Conservation (phyloP, 768 basidiomycete species). For the Amanita brunnescens region DNA sequence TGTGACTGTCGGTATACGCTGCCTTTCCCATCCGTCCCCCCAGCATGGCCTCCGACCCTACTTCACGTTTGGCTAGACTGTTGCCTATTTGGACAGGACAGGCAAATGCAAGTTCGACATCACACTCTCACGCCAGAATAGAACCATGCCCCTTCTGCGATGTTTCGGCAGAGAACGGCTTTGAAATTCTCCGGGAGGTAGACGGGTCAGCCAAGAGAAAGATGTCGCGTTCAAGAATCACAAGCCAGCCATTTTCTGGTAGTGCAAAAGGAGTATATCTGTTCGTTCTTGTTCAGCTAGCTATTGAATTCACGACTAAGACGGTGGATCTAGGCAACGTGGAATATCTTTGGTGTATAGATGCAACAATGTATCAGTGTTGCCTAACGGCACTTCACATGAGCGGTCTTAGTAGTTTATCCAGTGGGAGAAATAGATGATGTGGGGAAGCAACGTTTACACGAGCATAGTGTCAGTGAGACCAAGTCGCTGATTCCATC, state of each 20-base stretch:
- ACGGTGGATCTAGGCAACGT: neutral
- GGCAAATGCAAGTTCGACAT: neutral
- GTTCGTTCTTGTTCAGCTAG: constrained; percentile 20
- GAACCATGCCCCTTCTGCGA: constrained; percentile 36
- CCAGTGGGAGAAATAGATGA: no score
- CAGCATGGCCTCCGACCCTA: no score
- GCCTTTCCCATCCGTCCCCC: no score
- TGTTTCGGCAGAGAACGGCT: constrained; percentile 31
- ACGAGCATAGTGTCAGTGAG: no score
- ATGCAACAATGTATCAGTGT: neutral
- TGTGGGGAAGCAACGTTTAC: no score
- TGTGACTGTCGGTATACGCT: no score
- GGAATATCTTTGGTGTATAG: neutral
- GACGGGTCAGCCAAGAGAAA: no score
- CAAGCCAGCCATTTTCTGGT: constrained; percentile 45
- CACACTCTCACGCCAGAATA: neutral
- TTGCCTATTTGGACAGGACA: neutral
- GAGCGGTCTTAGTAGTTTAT: no score
- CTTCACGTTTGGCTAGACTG: neutral
- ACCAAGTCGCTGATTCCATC: no score
- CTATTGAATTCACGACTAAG: neutral
- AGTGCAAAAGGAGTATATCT: constrained; percentile 43
- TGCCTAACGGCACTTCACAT: no score
- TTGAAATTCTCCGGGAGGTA: constrained; percentile 44
- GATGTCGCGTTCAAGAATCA: constrained; percentile 47